Base-by-base conservation (phyloP, 371 early-diverging fungal species). In the Rhizopus sp. region DNA sequence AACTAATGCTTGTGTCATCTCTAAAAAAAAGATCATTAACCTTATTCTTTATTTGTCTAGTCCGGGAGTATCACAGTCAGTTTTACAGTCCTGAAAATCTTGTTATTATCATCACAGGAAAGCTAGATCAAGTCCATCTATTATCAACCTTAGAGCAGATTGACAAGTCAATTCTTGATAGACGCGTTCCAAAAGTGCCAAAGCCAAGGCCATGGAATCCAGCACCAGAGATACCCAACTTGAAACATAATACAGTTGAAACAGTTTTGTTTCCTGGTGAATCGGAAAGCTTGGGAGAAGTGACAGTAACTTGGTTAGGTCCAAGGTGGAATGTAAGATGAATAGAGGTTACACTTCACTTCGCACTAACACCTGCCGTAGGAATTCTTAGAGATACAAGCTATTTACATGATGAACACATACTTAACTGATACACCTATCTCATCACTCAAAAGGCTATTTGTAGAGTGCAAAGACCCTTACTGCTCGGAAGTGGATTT, bases 11-110 rank as follows among this genome's bases (percentile, higher is more conserved):
- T 17, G 17, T 4, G 49, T 47, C 47, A 56, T 37, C 15, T 32
- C 47, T 44, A 40, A 53, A 30, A 53, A n/a, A 41, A 52, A 29
- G 7, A 29, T 3, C 41, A 53, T 16, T 23, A 53, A 16, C 12
- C 30, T 34, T 33, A 7, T 10, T 29, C 34, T 3, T 41, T 8
- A 33, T 23, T 23, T 23, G 23, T 23, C 30, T 57, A 81, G 82
- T 72, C 15, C 66, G 71, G 33, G 34, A 59, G 9, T 83, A 80
- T 45, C 84, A 83, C 47, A 56, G 62, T 34, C 70, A 75, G 30
- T 83, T 75, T 66, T 83, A 83, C 59, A 78, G 75, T 45, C 81
- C 84, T 7, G 82, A 83, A 44, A 83, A 82, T 52, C 67, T 83
- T 50, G 75, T 78, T 45, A 64, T 83, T 34, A 63, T 82, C 34